phyloP scores from a whole-genome alignment of 768 basidiomycete genomes.

The Pleurotus eryngii region DNA sequence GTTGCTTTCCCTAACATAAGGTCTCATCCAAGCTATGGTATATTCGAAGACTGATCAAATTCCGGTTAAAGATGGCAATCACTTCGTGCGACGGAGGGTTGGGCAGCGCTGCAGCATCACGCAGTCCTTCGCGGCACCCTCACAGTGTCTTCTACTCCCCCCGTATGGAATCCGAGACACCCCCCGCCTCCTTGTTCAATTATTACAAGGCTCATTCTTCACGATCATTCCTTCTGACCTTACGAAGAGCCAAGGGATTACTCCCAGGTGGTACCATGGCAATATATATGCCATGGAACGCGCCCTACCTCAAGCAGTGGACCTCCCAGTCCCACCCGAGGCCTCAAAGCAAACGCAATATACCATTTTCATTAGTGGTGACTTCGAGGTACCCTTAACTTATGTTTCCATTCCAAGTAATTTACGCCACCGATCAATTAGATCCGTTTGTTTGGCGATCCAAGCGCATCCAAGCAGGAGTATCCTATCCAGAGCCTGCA shows the following conservation, averaged over 20 bases:
- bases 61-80: slow-evolving; percentile 50
- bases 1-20: slow-evolving; percentile 66
- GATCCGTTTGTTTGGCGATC: slow-evolving; percentile 86
- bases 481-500: slow-evolving; percentile 56
- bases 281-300: slow-evolving; percentile 77
- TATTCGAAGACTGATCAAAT: background rate
- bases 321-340: slow-evolving; percentile 47
- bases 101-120: slow-evolving; percentile 85
- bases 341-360: slow-evolving; percentile 46
- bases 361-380: slow-evolving; percentile 71
- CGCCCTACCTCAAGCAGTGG: slow-evolving; percentile 44
- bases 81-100: slow-evolving; percentile 76
- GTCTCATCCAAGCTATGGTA: slow-evolving; percentile 14
- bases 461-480: slow-evolving; percentile 35
- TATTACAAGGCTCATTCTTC: slow-evolving; percentile 76
- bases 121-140: slow-evolving; percentile 64
- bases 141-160: slow-evolving; percentile 37
- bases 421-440: slow-evolving; percentile 23
- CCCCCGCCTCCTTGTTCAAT: slow-evolving; percentile 54
- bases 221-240: slow-evolving; percentile 50
- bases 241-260: slow-evolving; percentile 13
- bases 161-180: slow-evolving; percentile 5
- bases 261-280: slow-evolving; percentile 71
- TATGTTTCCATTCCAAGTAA: background rate
- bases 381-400: slow-evolving; percentile 63